Evolutionary conservation across 768 basidiomycete species (phyloP), one percentile per base, ranked within the genome.

Genomic region (Kockovaella imperatae): DNA sequence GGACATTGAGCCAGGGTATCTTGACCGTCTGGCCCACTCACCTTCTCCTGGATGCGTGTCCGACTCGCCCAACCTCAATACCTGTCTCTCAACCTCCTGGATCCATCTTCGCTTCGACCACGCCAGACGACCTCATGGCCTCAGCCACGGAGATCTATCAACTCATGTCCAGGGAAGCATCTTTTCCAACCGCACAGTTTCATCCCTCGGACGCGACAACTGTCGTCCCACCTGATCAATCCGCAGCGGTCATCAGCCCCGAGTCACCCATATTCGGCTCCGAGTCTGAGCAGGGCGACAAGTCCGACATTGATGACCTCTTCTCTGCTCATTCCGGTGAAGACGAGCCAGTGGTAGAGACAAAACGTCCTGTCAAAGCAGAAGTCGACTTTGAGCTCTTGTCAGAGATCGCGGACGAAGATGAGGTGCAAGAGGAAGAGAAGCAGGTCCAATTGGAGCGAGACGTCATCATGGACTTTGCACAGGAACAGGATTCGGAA

Each of bases 1-100:
- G 24, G 42, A 50, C 13, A 26, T 50, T 7, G 49, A 14, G 25
- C 18, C 42, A 46, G 42, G 57, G 57, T 11, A 53, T 58, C 5
- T 23, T 58, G 4, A 51, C 53, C 8, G 38, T 58, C 17, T 58
- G 57, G 57, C 57, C 57, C 2, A 39, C 32, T 31, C 42, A 45
- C 36, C 46, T 58, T 7, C 24, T 48, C 17, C 35, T 34, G 3
- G 18, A 28, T 35, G 24, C 47, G 5, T 42, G 39, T 5, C 32
- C 10, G 6, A n/a, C 25, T 26, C 24, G 8, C 10, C 20, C 24
- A 13, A 21, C 31, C 35, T 5, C 8, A 21, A n/a, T 5, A 5
- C n/a, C n/a, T 30, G n/a, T 20, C 11, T 18, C 24, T 7, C 10
- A 32, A 32, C 31, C 10, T 5, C 23, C 24, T 26, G 6, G 13